Conservation (phyloP, 108 stramenopile genomes). For the Tribonema minus region DNA sequence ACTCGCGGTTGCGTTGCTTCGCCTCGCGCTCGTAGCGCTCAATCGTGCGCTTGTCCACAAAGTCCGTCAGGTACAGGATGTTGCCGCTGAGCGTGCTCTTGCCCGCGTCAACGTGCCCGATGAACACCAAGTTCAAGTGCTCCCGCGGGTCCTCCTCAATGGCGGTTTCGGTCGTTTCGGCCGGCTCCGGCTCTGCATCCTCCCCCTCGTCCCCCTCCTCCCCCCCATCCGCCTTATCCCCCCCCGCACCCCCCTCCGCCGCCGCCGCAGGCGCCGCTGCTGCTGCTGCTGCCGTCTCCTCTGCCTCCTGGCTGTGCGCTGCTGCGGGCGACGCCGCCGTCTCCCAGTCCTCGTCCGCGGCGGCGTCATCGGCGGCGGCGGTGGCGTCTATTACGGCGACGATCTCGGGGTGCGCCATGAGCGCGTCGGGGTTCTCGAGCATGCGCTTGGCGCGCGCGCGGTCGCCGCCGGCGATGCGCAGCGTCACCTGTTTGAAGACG, state of each 20-base stretch:
- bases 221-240: background rate
- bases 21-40: slow-evolving; percentile 95
- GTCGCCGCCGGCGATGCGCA: slow-evolving; percentile 49
- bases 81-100: slow-evolving; percentile 96
- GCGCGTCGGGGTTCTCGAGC: slow-evolving; percentile 56
- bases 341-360: slow-evolving; percentile 14
- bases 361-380: slow-evolving; percentile 9
- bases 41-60: slow-evolving; percentile 97
- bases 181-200: background rate
- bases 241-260: background rate
- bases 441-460: slow-evolving; percentile 43
- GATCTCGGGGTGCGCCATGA: slow-evolving; percentile 41
- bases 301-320: background rate
- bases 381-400: background rate
- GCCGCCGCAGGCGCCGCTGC: background rate
- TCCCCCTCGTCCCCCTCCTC: background rate
- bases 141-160: slow-evolving; percentile 86
- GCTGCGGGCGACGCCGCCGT: background rate
- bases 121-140: slow-evolving; percentile 96
- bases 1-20: slow-evolving; percentile 97
- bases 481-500: slow-evolving; percentile 10
- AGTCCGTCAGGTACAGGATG: slow-evolving; percentile 76
- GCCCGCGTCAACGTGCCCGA: slow-evolving; percentile 87
- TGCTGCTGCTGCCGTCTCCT: background rate
- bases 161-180: slow-evolving; percentile 4